Base-by-base conservation (phyloP, 805 yeast species). In the Cyberlindnera nakhonratchasimensis region DNA sequence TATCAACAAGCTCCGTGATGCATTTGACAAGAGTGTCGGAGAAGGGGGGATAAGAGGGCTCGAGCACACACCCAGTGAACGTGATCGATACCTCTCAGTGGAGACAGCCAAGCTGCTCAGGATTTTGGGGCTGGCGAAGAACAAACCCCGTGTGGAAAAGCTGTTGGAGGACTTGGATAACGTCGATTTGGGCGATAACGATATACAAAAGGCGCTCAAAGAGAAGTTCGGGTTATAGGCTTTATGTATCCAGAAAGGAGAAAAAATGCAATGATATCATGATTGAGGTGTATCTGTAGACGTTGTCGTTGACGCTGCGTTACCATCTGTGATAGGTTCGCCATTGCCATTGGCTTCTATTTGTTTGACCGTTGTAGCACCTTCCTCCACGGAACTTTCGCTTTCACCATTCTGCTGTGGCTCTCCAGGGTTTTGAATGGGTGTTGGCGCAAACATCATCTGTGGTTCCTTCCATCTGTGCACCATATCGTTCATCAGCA, bases 401-500 rank as follows among this genome's bases (percentile, higher is more conserved):
- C 4, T 18, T 5, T 14, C 25, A 5, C 46, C 40, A 12, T 40
- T 30, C 25, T 20, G n/a, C n/a, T n/a, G 26, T 1, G 38, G 19
- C 17, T 36, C 26, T 7, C 22, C 31, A 37, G 36, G 24, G 18
- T 41, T 37, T 6, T 43, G 42, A 13, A 52, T 22, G n/a, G 61
- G 60, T 20, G 58, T 51, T 3, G 59, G 45, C 12, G 59, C 59
- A 47, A 55, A 55, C 10, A 53, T 50, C 29, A 53, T 32, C 52
- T 46, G 57, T 24, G 58, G 57, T 20, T 53, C 55, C 32, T 47
- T 49, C 89, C 91, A 84, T 48, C 83, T 68, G 39, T 74, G 71
- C 8, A 81, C 87, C 91, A 84, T 83, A 55, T 83, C 90, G 50
- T 81, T 80, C 80, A 79, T 82, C 47, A 78, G 52, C 32, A 74